Base-by-base conservation (phyloP, 164 flowering plant genomes). In the Saururus chinensis region DNA sequence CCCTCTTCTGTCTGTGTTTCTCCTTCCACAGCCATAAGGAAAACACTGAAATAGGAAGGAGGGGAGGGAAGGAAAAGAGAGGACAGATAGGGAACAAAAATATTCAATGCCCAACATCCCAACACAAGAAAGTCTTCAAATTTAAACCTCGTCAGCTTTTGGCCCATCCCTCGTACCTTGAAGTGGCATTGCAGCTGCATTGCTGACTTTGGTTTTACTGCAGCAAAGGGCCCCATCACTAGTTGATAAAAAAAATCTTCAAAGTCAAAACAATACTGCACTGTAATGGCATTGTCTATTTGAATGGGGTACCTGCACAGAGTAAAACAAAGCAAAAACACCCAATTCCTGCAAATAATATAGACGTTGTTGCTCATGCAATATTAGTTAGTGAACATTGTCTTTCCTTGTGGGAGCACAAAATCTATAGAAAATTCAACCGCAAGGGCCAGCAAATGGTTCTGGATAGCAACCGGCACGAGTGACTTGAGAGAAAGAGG, bases 381-480 rank as follows among this genome's bases (percentile, higher is more conserved):
- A 37, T 56, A 3, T 13, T 23, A 56, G 42, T 56, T 48, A 17
- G 45, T 17, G 52, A 40, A 19, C 19, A 23, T 26, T 40, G 60
- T 55, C 40, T 9, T 42, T 55, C 59, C 66, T 42, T 22, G 40
- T 61, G 68, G 68, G 40, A 65, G 60, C 62, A 57, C 65, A 51
- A 42, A 65, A 65, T 65, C 68, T 64, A 61, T 56, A 37, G 22
- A 51, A 70, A 60, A 64, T 55, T 58, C 56, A 56, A 64, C 59
- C 59, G 40, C 57, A 57, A 64, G 61, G 60, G 21, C 61, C 61
- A 65, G 59, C 40, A 57, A 30, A 17, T 55, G 60, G 30, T 20
- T 41, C 40, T 60, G 52, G 69, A 70, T 58, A 53, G 66, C 62
- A 58, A 66, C 63, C 24, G 57, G 23, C n/a, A 16, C 62, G 63